Conservation (phyloP, 2,329 filamentous ascomycete species). For the Aspergillus amoenus region DNA sequence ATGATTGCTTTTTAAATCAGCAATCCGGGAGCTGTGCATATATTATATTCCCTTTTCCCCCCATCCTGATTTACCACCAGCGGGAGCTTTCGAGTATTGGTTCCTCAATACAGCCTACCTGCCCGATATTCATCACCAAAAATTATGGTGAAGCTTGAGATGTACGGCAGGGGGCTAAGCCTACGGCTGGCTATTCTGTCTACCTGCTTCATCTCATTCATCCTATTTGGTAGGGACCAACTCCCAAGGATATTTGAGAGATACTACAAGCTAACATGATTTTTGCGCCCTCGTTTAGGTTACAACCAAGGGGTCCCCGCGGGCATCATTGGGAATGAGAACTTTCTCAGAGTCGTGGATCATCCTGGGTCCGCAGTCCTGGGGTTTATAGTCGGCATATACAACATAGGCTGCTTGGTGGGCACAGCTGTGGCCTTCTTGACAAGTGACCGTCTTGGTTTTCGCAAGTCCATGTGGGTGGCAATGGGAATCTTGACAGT, state of each 20-base stretch:
- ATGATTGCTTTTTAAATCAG: conserved; percentile 21
- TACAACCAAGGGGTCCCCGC: conserved; percentile 54
- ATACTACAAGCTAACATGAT: conserved; percentile 9
- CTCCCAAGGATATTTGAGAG: not conserved
- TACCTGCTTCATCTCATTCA: conserved; percentile 26
- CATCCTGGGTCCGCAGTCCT: conserved; percentile 38
- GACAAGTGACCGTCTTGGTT: conserved; percentile 32
- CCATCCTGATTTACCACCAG: not conserved
- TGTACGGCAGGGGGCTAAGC: conserved; percentile 27
- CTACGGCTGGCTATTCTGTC: conserved; percentile 28
- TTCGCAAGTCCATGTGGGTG: conserved; percentile 35
- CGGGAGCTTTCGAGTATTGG: not conserved
- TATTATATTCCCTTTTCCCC: conserved; percentile 8
- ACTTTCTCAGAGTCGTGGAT: conserved; percentile 44
- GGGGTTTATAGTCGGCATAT: conserved; percentile 46
- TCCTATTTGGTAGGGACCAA: conserved; percentile 23
- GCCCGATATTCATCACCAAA: not conserved
- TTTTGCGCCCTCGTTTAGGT: conserved; percentile 25
- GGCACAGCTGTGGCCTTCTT: conserved; percentile 36
- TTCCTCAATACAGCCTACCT: not conserved
- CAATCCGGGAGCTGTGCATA: conserved; percentile 13
- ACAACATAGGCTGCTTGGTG: conserved; percentile 45
- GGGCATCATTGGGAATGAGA: conserved; percentile 47
- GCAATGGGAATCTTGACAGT: conserved; percentile 34
- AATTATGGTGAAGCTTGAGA: conserved; percentile 24